Evolutionary conservation across 2,329 filamentous ascomycete species (phyloP).

Genomic region (Coniella vitis): DNA sequence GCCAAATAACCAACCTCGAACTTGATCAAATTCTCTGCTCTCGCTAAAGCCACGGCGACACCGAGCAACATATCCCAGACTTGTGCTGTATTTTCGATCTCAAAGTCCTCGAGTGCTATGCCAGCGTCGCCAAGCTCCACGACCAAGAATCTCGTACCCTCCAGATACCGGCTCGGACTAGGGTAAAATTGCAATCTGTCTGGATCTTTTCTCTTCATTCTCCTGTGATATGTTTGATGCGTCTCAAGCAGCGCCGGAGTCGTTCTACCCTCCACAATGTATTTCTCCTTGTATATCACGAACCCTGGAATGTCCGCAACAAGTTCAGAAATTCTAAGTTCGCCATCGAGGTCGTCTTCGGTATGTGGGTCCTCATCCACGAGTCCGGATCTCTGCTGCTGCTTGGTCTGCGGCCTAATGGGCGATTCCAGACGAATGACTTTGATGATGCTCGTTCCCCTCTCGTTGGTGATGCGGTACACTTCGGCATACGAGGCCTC

Average conservation of each 20-base stretch:
- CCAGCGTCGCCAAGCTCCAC: constrained; percentile 60
- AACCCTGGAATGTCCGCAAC: constrained; percentile 59
- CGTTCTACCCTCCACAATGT: constrained; percentile 51
- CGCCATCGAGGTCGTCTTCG: constrained; percentile 48
- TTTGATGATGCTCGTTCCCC: constrained; percentile 59
- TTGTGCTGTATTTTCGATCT: constrained; percentile 40
- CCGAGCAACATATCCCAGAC: constrained; percentile 59
- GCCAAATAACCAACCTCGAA: constrained; percentile 48
- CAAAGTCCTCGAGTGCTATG: constrained; percentile 50
- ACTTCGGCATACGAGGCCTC: constrained; percentile 62
- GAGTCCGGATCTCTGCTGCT: constrained; percentile 45
- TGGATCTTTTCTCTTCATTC: constrained; percentile 47
- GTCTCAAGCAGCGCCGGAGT: constrained; percentile 49
- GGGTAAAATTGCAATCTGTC: constrained; percentile 55
- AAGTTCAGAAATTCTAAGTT: constrained; percentile 57
- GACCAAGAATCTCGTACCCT: constrained; percentile 52
- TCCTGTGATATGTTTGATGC: constrained; percentile 51
- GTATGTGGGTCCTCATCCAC: constrained; percentile 53
- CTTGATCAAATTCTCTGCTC: constrained; percentile 49
- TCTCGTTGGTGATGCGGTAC: constrained; percentile 53
- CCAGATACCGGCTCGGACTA: constrained; percentile 52
- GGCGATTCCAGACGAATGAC: constrained; percentile 53
- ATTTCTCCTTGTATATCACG: constrained; percentile 58
- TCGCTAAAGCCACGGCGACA: constrained; percentile 51
- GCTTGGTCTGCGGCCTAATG: constrained; percentile 50